Evolutionary conservation across 768 basidiomycete genomes (phyloP), one percentile per base, ranked within the genome.

Genomic region (Infundibulicybe gibba): DNA sequence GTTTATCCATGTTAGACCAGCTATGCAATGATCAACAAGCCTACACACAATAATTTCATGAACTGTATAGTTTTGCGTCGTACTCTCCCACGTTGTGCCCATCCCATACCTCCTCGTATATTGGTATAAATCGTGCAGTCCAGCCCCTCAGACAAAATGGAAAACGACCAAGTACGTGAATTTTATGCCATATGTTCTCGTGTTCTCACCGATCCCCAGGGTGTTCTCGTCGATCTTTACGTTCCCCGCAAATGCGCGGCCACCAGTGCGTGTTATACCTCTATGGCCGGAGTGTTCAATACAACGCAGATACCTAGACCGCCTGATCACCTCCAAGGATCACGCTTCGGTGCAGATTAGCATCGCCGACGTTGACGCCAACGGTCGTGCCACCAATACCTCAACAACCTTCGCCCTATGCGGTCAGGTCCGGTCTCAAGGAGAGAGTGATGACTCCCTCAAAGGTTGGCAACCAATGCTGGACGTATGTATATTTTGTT

Each of bases 161-260:
- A 92, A 83, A 92, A 92, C 87, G 90, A 90, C 68, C 81, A 85
- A 73, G 90, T 89, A 63, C 52, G 84, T 69, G 2, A 34, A 41
- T 32, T n/a, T n/a, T 25, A 42, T n/a, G 40, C 44, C 40, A 51
- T 44, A 45, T 41, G 14, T 4, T 44, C 38, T 33, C 32, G 25
- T 8, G 25, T 8, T 25, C 25, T 25, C 25, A 25, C 8, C 3
- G 25, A 25, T 25, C 48, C 55, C 34, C 52, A 97, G 91, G 95
- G 97, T 74, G 79, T 90, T 67, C 94, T 99, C 69, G 97, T 99
- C 65, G 97, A 98, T 80, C 94, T 99, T 73, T 99, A 99, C 77
- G 94, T 98, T 65, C 97, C 97, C 71, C 91, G 97, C 81, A 98
- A 98, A 74, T 98, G 97, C 70, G 83, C 93, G 65, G 94, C 94